Conservation (phyloP, 306 rosid genomes). For the Corylus heterophylla region DNA sequence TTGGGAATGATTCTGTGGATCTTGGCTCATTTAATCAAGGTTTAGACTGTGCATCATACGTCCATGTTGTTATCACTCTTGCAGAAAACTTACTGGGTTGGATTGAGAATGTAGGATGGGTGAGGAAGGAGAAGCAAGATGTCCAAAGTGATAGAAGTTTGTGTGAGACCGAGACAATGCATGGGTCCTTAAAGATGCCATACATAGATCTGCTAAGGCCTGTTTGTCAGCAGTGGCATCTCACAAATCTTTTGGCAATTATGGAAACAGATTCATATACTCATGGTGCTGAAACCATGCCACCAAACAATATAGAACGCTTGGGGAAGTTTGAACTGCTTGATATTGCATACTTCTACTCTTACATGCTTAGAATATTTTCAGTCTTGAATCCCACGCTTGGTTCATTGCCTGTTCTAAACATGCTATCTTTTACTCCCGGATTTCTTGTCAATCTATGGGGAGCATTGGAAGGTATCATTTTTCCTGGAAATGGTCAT, state of each 20-base stretch:
- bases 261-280: conserved; percentile 30
- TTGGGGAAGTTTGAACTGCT: conserved; percentile 57
- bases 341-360: conserved; percentile 76
- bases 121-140: conserved; percentile 45
- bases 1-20: conserved; percentile 49
- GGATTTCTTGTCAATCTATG: conserved; percentile 80
- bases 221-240: conserved; percentile 93
- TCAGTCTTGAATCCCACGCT: conserved; percentile 60
- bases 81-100: conserved; percentile 60
- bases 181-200: conserved; percentile 48
- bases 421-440: conserved; percentile 93
- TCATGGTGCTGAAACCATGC: conserved; percentile 31
- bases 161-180: conserved; percentile 38
- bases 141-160: conserved; percentile 37
- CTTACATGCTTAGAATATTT: conserved; percentile 70
- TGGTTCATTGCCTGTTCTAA: conserved; percentile 78
- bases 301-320: conserved; percentile 41
- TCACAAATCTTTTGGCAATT: conserved; percentile 65
- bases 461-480: conserved; percentile 64
- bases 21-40: conserved; percentile 65
- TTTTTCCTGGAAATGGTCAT: conserved; percentile 50
- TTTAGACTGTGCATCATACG: conserved; percentile 61
- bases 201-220: conserved; percentile 73
- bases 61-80: conserved; percentile 58
- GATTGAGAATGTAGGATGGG: conserved; percentile 58